Evolutionary conservation across 176 grass and related monocot genomes (phyloP), one percentile per base, ranked within the genome.

Genomic region (Thalia dealbata): DNA sequence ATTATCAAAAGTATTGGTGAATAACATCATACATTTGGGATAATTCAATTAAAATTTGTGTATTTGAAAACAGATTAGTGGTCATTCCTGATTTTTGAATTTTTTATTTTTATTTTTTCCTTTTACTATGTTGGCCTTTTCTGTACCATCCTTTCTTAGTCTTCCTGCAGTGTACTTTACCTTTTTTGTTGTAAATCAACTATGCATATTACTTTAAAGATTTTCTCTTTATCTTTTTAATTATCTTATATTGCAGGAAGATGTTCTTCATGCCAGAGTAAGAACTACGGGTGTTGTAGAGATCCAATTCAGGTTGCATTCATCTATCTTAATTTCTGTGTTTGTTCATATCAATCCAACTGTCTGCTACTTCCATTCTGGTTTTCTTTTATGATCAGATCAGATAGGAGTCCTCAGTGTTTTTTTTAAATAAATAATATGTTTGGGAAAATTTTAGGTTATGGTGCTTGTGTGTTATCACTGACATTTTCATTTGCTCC

Each of bases 241-340:
- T 28, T 32, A 30, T 64, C 6, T 16, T 48, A 11, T 70, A 48
- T 46, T 54, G 23, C 79, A 97, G 93, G 93, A 92, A 59, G 93
- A 97, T 76, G 93, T 97, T 61, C 87, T 97, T 76, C 79, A 92
- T 86, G 93, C 93, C 56, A 92, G 93, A 90, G 89, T 97, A 67
- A 78, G 87, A 50, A 97, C 93, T 70, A 86, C 86, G 75, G 87
- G 95, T 42, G 83, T 97, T 59, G 95, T 92, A 43, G 87, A 97
- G 76, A 97, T 86, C 69, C 95, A 97, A 24, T 97, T 97, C 76
- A 97, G 90, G 95, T 97, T 80, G 74, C 69, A 23, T 74, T 30
- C 15, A 67, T 43, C 32, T 67, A 67, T 19, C 32, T 67, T 13
- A 16, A 13, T 42, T 19, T n/a, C 54, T 23, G 14, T 58, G 16